phyloP scores from a whole-genome alignment of 495 filamentous ascomycete genomes.

The Coniosporium apollinis region DNA sequence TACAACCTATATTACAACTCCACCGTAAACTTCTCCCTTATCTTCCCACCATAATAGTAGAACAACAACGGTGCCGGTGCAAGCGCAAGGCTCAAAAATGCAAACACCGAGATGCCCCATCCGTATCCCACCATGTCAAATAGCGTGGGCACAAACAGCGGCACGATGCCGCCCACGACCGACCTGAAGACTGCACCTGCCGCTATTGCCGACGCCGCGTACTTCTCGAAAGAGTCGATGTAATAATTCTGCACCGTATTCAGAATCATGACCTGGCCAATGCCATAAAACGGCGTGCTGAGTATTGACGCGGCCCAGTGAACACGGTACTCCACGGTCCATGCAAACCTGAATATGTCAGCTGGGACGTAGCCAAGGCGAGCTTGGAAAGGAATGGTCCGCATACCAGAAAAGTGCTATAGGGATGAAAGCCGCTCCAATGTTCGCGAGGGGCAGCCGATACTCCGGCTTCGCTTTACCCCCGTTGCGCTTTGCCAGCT shows the following conservation, averaged over 20 bases:
- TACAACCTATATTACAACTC: too few species aligned
- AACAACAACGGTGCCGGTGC: conserved; percentile 17
- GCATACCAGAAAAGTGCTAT: conserved; percentile 12
- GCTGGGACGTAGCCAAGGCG: too few species aligned
- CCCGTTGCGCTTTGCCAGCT: conserved; percentile 15
- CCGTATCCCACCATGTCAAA: conserved; percentile 21
- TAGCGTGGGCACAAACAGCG: conserved; percentile 20
- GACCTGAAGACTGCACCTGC: conserved; percentile 20
- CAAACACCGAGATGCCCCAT: conserved; percentile 18
- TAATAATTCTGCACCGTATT: conserved; percentile 24
- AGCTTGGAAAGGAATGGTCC: background rate
- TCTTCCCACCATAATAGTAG: conserved; percentile 11
- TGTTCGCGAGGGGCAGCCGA: conserved; percentile 14
- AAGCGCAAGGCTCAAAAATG: conserved; percentile 15
- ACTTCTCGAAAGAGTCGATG: conserved; percentile 20
- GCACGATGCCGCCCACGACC: conserved; percentile 18
- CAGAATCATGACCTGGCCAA: conserved; percentile 42
- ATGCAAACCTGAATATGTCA: conserved; percentile 13
- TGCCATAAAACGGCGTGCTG: conserved; percentile 26
- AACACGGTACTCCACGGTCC: conserved; percentile 13
- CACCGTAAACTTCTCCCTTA: conserved; percentile 10
- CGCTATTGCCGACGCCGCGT: conserved; percentile 23
- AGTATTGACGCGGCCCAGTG: conserved; percentile 15
- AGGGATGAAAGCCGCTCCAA: conserved; percentile 13
- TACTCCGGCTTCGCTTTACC: conserved; percentile 23